Evolutionary conservation across 225 moss, liverwort and hornwort genomes (phyloP), one percentile per base, ranked within the genome.

Genomic region (Ulota crispa): DNA sequence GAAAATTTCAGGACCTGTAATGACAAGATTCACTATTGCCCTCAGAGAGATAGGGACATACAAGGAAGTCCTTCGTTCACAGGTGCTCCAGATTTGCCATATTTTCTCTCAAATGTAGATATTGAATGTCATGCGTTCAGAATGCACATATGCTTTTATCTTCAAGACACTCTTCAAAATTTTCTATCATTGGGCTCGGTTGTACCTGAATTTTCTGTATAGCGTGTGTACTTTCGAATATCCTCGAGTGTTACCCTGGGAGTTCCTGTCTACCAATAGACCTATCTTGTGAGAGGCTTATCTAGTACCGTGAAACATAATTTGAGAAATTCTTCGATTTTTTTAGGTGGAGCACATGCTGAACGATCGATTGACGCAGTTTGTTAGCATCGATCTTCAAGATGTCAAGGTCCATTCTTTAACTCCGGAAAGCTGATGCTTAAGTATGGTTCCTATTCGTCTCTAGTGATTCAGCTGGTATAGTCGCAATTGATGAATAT

Each of bases 21-120:
- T 95, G 95, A 90, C 95, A 23, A 95, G 93, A 86, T 95, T 95
- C 78, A 95, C 95, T 13, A 93, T 95, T 74, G 93, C 95, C 50
- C 87, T 95, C 39, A 87, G 95, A 72, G 95, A 95, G 91, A 93
- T 95, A 72, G 95, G 95, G 47, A 93, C 93, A 52, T 80, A 93
- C 77, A 95, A 95, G 75, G 95, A 93, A 76, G 86, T 95, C 61
- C 88, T 95, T 34, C 93, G 95, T 54, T 95, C 95, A 82, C 95
- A 95, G 86, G 89, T 89, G 80, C 74, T 56, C 27, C 59, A 52
- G 72, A 24, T 30, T 72, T 65, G 64, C 81, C 65, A 76, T 26
- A 59, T 14, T 56, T 57, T 39, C 15, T 57, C 59, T 71, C 52
- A 71, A 73, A 41, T 16, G 39, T 59, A 7, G 39, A 73, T 57